Base-by-base conservation (phyloP, 345 rosid species). In the Melaleuca alternifolia region DNA sequence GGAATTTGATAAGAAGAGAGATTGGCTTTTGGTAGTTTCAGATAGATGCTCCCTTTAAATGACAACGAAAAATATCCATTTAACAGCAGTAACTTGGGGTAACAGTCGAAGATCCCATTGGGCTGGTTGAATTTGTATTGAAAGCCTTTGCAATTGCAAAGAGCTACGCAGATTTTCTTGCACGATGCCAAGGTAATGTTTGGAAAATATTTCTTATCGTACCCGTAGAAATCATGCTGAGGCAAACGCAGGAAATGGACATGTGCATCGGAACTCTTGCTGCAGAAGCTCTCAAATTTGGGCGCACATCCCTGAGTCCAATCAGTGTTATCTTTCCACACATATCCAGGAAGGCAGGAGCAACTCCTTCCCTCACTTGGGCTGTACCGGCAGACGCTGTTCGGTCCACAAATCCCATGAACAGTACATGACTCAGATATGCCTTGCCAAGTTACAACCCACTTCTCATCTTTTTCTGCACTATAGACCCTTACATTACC, bases 401-500 rank as follows among this genome's bases (percentile, higher is more conserved):
- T 89, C 2, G 82, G 85, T 24, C 92, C 92, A 50, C 92, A 91
- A n/a, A 87, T 82, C 33, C 91, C 92, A 84, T 89, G 91, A 53
- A 89, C 79, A 44, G 26, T 28, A 85, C 92, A 89, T 0, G 89
- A 89, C 11, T 83, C 48, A 1, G 53, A 37, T 1, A 91, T 82
- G 30, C 85, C 91, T 76, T 85, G 87, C 83, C 85, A 87, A 6
- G 83, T 59, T 15, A 83, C 85, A 7, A 23, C 61, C 88, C 86
- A 83, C 20, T 85, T 46, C 14, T 6, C 37, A 62, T 62, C 4
- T 50, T n/a, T 33, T 0, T 10, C 11, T 33, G 54, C 11, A 62
- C 88, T 87, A 44, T 87, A 87, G 28, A 83, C 26, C 5, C 88
- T 54, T 26, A 84, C 50, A 41, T 71, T 87, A 51, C 88, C 88